These are phyloP conservation scores for Lasiodiplodia sp. DNA, from an alignment of 2,329 filamentous ascomycete genomes.

Conservation along the genomic window DNA sequence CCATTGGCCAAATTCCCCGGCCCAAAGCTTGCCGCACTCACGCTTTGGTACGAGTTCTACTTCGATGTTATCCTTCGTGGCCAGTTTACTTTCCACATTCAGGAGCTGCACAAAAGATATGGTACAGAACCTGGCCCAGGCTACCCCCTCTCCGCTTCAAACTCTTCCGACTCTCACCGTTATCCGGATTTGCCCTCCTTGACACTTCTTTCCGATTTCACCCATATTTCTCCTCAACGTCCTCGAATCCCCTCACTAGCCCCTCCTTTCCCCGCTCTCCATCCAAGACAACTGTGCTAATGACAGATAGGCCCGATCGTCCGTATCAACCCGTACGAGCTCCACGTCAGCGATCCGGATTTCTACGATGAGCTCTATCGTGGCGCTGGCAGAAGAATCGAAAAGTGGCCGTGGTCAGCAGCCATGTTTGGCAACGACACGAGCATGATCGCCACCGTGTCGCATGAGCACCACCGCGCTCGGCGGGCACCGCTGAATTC, in stretches of 20 bases:
- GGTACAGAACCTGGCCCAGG: constrained; percentile 26
- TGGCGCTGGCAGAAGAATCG: constrained; percentile 6
- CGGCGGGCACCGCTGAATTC: constrained; percentile 36
- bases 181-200: neutral
- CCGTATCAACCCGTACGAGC: constrained; percentile 44
- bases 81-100: constrained; percentile 35
- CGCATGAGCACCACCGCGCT: constrained; percentile 35
- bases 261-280: constrained; percentile 7
- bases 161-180: constrained; percentile 3
- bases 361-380: constrained; percentile 36
- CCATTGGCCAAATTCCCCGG: constrained; percentile 37
- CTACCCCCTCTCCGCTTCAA: neutral
- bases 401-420: constrained; percentile 34
- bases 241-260: neutral
- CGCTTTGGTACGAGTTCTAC: constrained; percentile 40
- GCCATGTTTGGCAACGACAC: constrained; percentile 32
- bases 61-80: constrained; percentile 36
- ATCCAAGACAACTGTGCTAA: neutral
- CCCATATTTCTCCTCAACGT: constrained; percentile 16
- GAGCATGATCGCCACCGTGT: constrained; percentile 32
- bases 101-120: constrained; percentile 37
- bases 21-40: constrained; percentile 38
- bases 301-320: constrained; percentile 39
- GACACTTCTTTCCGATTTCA: neutral
- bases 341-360: constrained; percentile 38